phyloP scores from a whole-genome alignment of 768 basidiomycete genomes.

The Lactarius sanguifluus region DNA sequence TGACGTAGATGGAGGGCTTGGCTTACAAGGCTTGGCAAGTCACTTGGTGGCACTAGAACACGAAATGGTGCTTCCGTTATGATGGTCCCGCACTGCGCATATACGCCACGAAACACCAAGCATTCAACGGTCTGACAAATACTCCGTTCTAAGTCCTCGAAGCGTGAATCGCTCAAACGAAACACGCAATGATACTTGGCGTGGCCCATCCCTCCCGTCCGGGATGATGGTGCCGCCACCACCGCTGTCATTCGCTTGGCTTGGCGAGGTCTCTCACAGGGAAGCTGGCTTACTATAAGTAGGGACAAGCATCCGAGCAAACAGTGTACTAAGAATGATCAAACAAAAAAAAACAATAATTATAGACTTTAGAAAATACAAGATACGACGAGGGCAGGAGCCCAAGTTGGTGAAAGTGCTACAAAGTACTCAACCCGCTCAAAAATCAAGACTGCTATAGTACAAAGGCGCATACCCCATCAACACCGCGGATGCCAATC shows the following conservation, averaged over 20 bases:
- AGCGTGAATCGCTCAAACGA: not conserved
- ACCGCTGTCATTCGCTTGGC: not conserved
- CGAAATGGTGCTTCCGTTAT: not conserved
- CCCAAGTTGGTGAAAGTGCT: conserved; percentile 16
- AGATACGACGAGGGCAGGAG: conserved; percentile 12
- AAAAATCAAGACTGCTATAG: conserved; percentile 15
- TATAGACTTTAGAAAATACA: conserved; percentile 16
- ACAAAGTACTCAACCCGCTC: conserved; percentile 16
- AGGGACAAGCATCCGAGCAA: not conserved
- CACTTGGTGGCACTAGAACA: not conserved
- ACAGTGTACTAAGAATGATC: not conserved
- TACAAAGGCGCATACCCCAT: conserved; percentile 12
- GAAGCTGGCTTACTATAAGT: not conserved
- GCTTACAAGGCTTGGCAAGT: not conserved
- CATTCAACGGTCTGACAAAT: conserved; percentile 2
- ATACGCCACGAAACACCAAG: not conserved
- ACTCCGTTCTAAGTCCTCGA: not conserved
- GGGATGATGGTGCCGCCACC: not conserved
- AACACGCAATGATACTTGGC: not conserved
- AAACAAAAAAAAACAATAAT: conserved; percentile 4
- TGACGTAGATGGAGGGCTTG: not conserved
- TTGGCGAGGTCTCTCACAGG: not conserved
- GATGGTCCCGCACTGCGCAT: not conserved
- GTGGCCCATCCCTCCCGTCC: not conserved
- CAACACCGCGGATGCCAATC: conserved; percentile 2